Conservation (phyloP, 352 stramenopile species). For the Globisporangium okanoganense region DNA sequence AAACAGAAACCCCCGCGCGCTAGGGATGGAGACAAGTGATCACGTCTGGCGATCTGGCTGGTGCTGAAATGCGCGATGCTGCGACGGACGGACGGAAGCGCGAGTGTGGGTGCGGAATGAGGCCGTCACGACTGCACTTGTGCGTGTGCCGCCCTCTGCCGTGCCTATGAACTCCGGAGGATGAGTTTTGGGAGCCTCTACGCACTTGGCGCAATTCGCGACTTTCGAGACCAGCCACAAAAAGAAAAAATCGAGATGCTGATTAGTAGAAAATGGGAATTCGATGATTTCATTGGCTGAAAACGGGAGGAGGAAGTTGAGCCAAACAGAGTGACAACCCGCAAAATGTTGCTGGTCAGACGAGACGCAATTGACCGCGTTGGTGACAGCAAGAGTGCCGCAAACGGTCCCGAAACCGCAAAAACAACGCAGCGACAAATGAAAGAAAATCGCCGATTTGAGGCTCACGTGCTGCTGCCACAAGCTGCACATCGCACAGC, state of each 20-base stretch:
- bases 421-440: not conserved
- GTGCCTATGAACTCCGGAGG: too few species aligned
- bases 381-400: not conserved
- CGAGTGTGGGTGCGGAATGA: not conserved
- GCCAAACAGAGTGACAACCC: not conserved
- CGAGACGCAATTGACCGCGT: not conserved
- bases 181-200: too few species aligned
- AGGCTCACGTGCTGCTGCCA: constrained; percentile 11
- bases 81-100: not conserved
- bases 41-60: not conserved
- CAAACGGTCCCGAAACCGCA: not conserved
- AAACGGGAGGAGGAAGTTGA: not conserved
- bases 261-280: not conserved
- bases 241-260: not conserved
- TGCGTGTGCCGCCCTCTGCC: not conserved
- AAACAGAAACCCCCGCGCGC: constrained; percentile 1
- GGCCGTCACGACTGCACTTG: not conserved
- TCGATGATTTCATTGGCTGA: not conserved
- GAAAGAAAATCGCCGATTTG: not conserved
- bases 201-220: not conserved
- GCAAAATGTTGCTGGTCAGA: not conserved
- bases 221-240: not conserved
- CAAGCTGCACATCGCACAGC: not conserved
- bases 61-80: not conserved
- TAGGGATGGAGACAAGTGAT: not conserved